Percentiles rank a stretch among this genome's conserved stretches.
These are phyloP conservation scores for Spizellomyces sp. DNA, from an alignment of 192 early-diverging fungal genomes.

Conservation along the genomic window DNA sequence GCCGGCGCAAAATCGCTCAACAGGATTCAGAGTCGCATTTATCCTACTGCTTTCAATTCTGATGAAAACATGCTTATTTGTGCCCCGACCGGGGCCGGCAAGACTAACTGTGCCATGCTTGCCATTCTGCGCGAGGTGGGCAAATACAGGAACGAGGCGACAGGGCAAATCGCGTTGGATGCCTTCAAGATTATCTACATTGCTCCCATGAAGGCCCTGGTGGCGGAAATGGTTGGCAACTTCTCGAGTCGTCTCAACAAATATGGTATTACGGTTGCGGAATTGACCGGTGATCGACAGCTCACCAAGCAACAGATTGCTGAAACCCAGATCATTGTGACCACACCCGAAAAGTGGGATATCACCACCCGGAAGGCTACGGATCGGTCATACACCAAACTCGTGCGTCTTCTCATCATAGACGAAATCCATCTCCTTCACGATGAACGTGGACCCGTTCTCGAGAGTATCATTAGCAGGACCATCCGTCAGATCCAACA, in stretches of 20 bases:
- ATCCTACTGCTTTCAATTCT: slow-evolving; percentile 79
- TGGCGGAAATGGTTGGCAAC: slow-evolving; percentile 96
- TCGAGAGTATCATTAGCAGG: slow-evolving; percentile 90
- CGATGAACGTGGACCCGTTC: slow-evolving; percentile 95
- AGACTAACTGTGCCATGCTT: slow-evolving; percentile 97
- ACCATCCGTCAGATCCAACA: slow-evolving; percentile 86
- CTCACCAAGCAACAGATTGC: slow-evolving; percentile 96
- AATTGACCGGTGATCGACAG: slow-evolving; percentile 95
- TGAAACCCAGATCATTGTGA: slow-evolving; percentile 96
- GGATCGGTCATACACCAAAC: slow-evolving; percentile 84
- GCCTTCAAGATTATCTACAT: slow-evolving; percentile 98
- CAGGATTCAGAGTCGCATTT: slow-evolving; percentile 87
- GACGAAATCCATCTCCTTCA: slow-evolving; percentile 98
- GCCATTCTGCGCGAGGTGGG: slow-evolving; percentile 89
- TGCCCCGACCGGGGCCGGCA: slow-evolving; percentile 97
- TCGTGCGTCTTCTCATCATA: slow-evolving; percentile 90
- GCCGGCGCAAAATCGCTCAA: slow-evolving; percentile 73
- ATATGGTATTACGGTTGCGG: slow-evolving; percentile 88
- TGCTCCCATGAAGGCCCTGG: slow-evolving; percentile 99
- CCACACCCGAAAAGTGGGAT: slow-evolving; percentile 99
- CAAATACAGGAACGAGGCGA: slow-evolving; percentile 72
- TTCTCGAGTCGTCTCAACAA: slow-evolving; percentile 73
- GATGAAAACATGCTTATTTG: slow-evolving; percentile 97
- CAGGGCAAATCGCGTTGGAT: slow-evolving; percentile 76
- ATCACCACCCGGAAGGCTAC: slow-evolving; percentile 96